phyloP scores from a whole-genome alignment of 768 basidiomycete species.

The Cytidiella melzeri region DNA sequence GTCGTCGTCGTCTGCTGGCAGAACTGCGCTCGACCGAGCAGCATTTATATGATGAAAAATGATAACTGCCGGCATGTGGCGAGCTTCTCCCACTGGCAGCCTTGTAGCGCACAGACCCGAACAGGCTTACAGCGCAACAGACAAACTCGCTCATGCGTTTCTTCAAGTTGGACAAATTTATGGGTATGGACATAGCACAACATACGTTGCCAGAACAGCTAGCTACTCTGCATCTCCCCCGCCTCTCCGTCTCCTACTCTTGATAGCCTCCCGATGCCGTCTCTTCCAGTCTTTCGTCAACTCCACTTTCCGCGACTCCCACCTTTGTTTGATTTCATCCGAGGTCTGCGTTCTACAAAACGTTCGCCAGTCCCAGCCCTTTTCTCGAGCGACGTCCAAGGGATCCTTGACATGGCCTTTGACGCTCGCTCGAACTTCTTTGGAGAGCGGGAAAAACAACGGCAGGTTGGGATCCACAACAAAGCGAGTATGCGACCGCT shows the following conservation, averaged over 20 bases:
- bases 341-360: conserved; percentile 48
- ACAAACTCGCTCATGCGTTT: too few relatives aligned
- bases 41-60: too few relatives aligned
- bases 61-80: too few relatives aligned
- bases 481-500: conserved; percentile 16
- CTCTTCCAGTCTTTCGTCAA: conserved; percentile 77
- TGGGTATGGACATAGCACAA: neutral
- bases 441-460: conserved; percentile 55
- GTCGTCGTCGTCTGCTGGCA: too few relatives aligned
- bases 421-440: conserved; percentile 17
- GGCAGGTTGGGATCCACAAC: conserved; percentile 48
- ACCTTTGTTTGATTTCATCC: conserved; percentile 57
- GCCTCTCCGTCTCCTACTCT: conserved; percentile 49
- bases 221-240: conserved; percentile 31
- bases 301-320: conserved; percentile 65
- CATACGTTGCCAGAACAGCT: neutral
- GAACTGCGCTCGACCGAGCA: too few relatives aligned
- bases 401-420: conserved; percentile 31
- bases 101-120: too few relatives aligned
- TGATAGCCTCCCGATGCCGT: conserved; percentile 68
- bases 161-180: too few relatives aligned
- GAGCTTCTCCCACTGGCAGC: too few relatives aligned
- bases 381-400: conserved; percentile 42
- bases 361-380: conserved; percentile 43
- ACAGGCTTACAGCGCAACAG: too few relatives aligned